Base-by-base conservation (phyloP, 2,329 filamentous ascomycete genomes). In the Pseudocercospora eumusae region DNA sequence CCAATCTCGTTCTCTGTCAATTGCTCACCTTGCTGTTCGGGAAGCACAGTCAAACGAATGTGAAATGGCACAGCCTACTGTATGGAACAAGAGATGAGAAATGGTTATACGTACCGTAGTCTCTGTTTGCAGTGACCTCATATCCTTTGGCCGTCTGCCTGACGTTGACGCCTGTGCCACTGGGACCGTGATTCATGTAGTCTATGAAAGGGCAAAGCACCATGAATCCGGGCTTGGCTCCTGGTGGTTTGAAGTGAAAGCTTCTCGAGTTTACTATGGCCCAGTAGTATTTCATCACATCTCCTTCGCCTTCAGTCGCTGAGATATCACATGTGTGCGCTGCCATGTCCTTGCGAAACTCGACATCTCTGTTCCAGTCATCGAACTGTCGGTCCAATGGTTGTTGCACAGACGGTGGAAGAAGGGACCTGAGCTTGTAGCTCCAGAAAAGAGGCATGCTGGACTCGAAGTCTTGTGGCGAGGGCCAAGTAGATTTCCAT, bases 121-220 rank as follows among this genome's bases (percentile, higher is more conserved):
- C 71, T 1, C 77, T 74, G 52, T 81, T 76, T 2, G 85, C 81
- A 18, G 76, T 80, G 52, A 90, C 80, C 23, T 78, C 80, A 75
- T 86, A 90, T 5, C 81, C 81, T 0, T 75, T 73, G 0, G 74
- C 64, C 50, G 81, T 78, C 68, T 84, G 84, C 2, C 78, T 71
- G 0, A 86, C 84, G 13, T 78, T 74, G n/a, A 74, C 85, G 88
- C 66, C 67, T 13, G 71, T 67, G 25, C 78, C 76, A 13, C 75
- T 69, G 0, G 74, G 70, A 44, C 70, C 75, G 64, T 85, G 83
- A 65, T 85, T 92, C 79, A 92, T 88, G 59, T 90, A 84, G 73
- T 92, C 89, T 1, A 88, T 86, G 36, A 90, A 87, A 0, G 89
- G 89, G 74, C 87, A 88, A 67, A 91, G 81, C 9, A 85, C 85